A percentile compares a stretch with the other conserved stretches of the same genome.
phyloP scores from a whole-genome alignment of 768 basidiomycete species.

The Lactarius deliciosus region DNA sequence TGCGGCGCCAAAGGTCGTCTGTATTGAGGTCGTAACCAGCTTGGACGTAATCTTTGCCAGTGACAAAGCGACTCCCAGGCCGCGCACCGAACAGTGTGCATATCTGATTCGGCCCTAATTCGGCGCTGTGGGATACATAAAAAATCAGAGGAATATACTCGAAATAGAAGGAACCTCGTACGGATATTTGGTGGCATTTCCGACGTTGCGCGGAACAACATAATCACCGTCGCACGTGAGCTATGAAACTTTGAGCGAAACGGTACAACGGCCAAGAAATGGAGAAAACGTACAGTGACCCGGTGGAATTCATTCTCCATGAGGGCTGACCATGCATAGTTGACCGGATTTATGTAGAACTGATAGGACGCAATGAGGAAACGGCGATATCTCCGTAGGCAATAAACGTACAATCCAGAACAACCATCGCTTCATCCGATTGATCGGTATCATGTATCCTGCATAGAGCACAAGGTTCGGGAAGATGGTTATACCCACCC shows the following conservation, averaged over 20 bases:
- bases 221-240: slow-evolving; percentile 66
- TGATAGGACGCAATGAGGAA: slow-evolving; percentile 36
- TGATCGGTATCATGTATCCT: slow-evolving; percentile 67
- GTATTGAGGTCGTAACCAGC: slow-evolving; percentile 52
- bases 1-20: slow-evolving; percentile 63
- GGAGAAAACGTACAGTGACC: slow-evolving; percentile 35
- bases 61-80: slow-evolving; percentile 52
- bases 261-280: slow-evolving; percentile 37
- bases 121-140: slow-evolving; percentile 46
- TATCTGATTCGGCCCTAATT: slow-evolving; percentile 69
- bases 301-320: slow-evolving; percentile 89
- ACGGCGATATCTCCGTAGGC: slow-evolving; percentile 26
- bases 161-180: slow-evolving; percentile 36
- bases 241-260: slow-evolving; percentile 27
- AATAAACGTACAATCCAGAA: slow-evolving; percentile 73
- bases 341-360: slow-evolving; percentile 75
- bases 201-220: slow-evolving; percentile 63
- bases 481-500: slow-evolving; percentile 45
- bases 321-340: slow-evolving; percentile 60
- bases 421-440: slow-evolving; percentile 77
- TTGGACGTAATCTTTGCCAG: slow-evolving; percentile 85
- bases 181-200: slow-evolving; percentile 60
- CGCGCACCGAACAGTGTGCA: slow-evolving; percentile 72
- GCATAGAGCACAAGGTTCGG: slow-evolving; percentile 75
- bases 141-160: neutral